Conservation (phyloP, 2,329 filamentous ascomycete genomes). For the Exophiala dermatitidis region DNA sequence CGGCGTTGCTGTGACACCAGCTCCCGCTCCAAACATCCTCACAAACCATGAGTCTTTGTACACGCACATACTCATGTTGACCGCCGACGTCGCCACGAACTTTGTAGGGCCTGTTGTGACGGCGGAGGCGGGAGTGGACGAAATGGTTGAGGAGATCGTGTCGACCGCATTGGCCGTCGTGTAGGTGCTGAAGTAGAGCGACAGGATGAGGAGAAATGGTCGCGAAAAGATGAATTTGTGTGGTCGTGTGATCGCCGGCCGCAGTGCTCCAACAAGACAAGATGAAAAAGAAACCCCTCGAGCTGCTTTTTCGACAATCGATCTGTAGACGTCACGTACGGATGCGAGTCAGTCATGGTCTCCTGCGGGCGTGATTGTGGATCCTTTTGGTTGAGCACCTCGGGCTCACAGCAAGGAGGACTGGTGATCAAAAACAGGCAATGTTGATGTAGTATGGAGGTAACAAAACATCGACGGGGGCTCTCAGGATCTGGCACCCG, state of each 20-base stretch:
- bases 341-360: too few relatives aligned
- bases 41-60: slow-evolving; percentile 85
- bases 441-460: too few relatives aligned
- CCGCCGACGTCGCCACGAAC: slow-evolving; percentile 69
- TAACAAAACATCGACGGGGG: too few relatives aligned
- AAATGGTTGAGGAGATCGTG: slow-evolving; percentile 62
- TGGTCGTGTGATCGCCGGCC: slow-evolving; percentile 36
- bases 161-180: slow-evolving; percentile 81
- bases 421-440: too few relatives aligned
- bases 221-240: slow-evolving; percentile 41
- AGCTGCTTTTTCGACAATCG: slow-evolving; percentile 47
- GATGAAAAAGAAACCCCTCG: slow-evolving; percentile 34
- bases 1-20: too few relatives aligned
- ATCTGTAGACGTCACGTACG: slow-evolving; percentile 28
- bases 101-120: slow-evolving; percentile 71
- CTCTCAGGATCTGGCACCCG: too few relatives aligned
- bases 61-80: slow-evolving; percentile 72
- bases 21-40: slow-evolving; percentile 53
- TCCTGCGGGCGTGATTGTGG: too few relatives aligned
- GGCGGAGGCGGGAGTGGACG: slow-evolving; percentile 49
- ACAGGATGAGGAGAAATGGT: slow-evolving; percentile 45
- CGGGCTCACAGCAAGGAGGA: too few relatives aligned
- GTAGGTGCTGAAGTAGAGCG: slow-evolving; percentile 82
- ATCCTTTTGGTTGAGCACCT: too few relatives aligned
- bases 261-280: slow-evolving; percentile 37